These are phyloP conservation scores for Pseudogymnoascus sp. DNA, from an alignment of 2,329 filamentous ascomycete species.

Conservation along the genomic window DNA sequence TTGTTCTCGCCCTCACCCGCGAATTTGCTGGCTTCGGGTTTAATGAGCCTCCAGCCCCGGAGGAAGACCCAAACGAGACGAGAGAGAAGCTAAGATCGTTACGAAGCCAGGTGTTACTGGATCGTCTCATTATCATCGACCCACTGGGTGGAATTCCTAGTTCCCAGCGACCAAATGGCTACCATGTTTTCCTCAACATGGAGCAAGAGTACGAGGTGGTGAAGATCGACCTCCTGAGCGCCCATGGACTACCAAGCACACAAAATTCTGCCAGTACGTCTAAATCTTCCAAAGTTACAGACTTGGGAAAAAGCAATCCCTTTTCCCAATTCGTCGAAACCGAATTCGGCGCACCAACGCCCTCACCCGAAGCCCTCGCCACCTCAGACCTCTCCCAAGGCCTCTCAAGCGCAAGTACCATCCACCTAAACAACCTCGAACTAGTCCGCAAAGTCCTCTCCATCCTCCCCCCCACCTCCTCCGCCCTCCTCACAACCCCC, in stretches of 20 bases:
- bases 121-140: constrained; percentile 85
- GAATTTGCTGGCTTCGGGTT: constrained; percentile 66
- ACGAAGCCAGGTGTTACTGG: constrained; percentile 57
- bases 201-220: constrained; percentile 79
- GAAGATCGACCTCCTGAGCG: constrained; percentile 48
- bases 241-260: constrained; percentile 30
- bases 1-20: constrained; percentile 69
- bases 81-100: constrained; percentile 36
- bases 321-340: constrained; percentile 13
- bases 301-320: neutral
- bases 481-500: constrained; percentile 83
- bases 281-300: neutral
- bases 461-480: constrained; percentile 75
- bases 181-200: constrained; percentile 86
- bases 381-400: constrained; percentile 16
- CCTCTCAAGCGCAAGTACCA: constrained; percentile 28
- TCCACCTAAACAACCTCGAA: constrained; percentile 65
- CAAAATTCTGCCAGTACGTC: constrained; percentile 18
- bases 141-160: constrained; percentile 79
- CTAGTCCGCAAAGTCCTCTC: constrained; percentile 65
- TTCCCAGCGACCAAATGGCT: constrained; percentile 50
- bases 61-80: constrained; percentile 38
- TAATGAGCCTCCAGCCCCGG: constrained; percentile 24
- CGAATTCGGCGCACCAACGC: neutral
- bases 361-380: neutral